phyloP scores from a whole-genome alignment of 78 protist genomes.

The slime mould (Dictyostelium discoideum) region DNA sequence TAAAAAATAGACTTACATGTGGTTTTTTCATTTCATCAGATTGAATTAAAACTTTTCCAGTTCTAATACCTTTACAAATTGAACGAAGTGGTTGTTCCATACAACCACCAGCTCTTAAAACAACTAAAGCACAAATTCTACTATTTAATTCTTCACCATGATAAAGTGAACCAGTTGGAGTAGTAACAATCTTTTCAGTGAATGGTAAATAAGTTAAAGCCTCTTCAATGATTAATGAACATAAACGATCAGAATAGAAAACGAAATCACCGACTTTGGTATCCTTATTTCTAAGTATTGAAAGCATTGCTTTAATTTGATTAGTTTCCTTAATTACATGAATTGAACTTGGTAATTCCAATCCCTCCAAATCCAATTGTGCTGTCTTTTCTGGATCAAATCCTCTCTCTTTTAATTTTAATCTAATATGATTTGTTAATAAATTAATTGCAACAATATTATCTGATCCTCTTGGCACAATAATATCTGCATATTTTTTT shows the following conservation, averaged over 20 bases:
- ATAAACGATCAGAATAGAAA: constrained; percentile 86
- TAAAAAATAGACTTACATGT: constrained; percentile 15
- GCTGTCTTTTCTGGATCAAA: constrained; percentile 31
- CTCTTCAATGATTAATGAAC: constrained; percentile 85
- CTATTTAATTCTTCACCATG: constrained; percentile 23
- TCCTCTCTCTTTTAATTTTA: constrained; percentile 70
- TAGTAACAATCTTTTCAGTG: constrained; percentile 42
- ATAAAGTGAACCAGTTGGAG: constrained; percentile 79
- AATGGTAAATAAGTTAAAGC: constrained; percentile 83
- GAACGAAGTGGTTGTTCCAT: constrained; percentile 90
- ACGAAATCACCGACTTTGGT: constrained; percentile 73
- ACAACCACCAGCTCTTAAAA: constrained; percentile 88
- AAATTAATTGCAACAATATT: constrained; percentile 82
- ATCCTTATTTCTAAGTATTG: constrained; percentile 59
- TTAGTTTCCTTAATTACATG: constrained; percentile 36
- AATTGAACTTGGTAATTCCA: constrained; percentile 30
- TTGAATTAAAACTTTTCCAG: constrained; percentile 92
- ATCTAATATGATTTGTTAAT: constrained; percentile 71
- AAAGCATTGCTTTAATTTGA: constrained; percentile 53
- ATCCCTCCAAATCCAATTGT: background rate
- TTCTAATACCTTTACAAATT: constrained; percentile 85
- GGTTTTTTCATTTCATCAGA: constrained; percentile 84
- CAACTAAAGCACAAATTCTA: constrained; percentile 82
- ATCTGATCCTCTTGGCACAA: constrained; percentile 89
- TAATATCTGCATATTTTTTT: constrained; percentile 89